Evolutionary conservation across 2,329 filamentous ascomycete genomes (phyloP), one percentile per base, ranked within the genome.

Genomic region (Cadophora sp.): DNA sequence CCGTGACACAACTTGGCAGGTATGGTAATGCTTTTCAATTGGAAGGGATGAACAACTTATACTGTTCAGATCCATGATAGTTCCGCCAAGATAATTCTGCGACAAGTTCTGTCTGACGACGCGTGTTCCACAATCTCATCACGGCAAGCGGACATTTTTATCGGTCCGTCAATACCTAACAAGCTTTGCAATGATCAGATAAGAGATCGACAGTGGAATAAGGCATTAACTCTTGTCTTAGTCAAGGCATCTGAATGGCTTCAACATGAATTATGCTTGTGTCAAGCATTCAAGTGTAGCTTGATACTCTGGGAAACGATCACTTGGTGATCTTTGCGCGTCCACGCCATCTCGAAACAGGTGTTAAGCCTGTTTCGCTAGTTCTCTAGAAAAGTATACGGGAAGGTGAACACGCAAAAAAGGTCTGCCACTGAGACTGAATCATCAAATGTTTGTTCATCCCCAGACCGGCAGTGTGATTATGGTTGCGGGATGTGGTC

Each of bases 401-500:
- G 20, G 4, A 30, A 41, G 36, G 33, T 22, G 30, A 13, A 41
- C 53, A 14, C 27, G 33, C n/a, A n/a, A 39, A 11, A 58, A 8
- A 7, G 53, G 22, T 16, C 33, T 2, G 3, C 6, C 50, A 8
- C 33, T 39, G 53, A 58, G 9, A 41, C 11, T 7, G 33, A 30
- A 22, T 58, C 36, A n/a, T 24, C 20, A 9, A 41, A 4, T 16
- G 53, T 22, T 41, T 58, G 36, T 58, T 41, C n/a, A 24, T 58
- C 50, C 50, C 50, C 50, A 53, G 50, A 41, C 20, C 16, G 5
- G 18, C 22, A 16, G 11, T 30, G 20, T 9, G 51, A 58, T 58
- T 58, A 41, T 39, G 20, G 36, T 41, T 58, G 36, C 53, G n/a
- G 33, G 4, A 58, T 58, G 53, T 41, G 53, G 53, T 41, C 53